Evolutionary conservation across 1,284 basidiomycete species (phyloP).

Genomic region (Mycena sp.): DNA sequence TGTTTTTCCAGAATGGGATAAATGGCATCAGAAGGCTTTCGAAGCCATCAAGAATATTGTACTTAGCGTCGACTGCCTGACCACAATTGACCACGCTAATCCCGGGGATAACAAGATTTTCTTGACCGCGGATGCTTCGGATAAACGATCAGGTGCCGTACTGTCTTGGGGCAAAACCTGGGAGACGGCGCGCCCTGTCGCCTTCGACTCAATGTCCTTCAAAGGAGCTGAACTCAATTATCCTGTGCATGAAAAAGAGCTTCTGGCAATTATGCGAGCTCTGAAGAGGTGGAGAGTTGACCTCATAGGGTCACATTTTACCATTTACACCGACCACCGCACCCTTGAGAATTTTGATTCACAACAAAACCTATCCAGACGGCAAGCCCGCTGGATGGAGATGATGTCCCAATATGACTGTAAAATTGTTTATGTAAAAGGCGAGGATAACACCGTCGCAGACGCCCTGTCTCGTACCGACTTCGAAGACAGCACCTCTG

Average conservation of each 20-base stretch:
- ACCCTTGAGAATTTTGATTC: slow-evolving; percentile 46
- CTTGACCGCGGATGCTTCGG: slow-evolving; percentile 46
- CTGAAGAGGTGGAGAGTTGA: slow-evolving; percentile 46
- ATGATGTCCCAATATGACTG: slow-evolving; percentile 42
- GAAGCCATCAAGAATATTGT: slow-evolving; percentile 47
- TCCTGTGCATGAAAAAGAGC: slow-evolving; percentile 47
- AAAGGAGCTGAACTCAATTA: slow-evolving; percentile 45
- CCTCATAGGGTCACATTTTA: slow-evolving; percentile 44
- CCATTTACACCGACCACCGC: slow-evolving; percentile 49
- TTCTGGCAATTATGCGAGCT: slow-evolving; percentile 44
- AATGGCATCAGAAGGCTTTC: slow-evolving; percentile 45
- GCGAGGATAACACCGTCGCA: slow-evolving; percentile 46
- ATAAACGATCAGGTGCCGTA: slow-evolving; percentile 42
- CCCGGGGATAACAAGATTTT: slow-evolving; percentile 44
- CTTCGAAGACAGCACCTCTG: slow-evolving; percentile 11
- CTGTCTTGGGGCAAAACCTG: slow-evolving; percentile 41
- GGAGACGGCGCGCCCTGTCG: slow-evolving; percentile 41
- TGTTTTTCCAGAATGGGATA: slow-evolving; percentile 43
- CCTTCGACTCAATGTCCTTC: slow-evolving; percentile 42
- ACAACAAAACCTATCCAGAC: no score
- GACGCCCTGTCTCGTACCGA: slow-evolving; percentile 47
- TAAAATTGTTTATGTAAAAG: slow-evolving; percentile 46
- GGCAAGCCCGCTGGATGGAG: no score
- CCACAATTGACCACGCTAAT: slow-evolving; percentile 44
- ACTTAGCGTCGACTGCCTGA: slow-evolving; percentile 36